Base-by-base conservation (phyloP, 371 early-diverging fungal species). In the Lichtheimia ramosa region DNA sequence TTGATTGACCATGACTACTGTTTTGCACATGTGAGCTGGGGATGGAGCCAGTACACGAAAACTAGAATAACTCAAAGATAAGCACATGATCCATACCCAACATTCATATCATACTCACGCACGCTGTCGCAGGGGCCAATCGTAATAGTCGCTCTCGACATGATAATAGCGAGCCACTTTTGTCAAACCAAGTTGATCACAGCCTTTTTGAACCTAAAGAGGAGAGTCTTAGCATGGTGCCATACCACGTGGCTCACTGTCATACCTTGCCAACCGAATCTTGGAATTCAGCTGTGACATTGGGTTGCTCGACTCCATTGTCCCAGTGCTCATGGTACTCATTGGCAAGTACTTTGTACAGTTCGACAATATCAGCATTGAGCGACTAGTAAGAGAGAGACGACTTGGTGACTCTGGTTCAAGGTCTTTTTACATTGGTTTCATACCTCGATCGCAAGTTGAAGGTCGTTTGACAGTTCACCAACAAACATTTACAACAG, bases 1-100 rank as follows among this genome's bases (percentile, higher is more conserved):
- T n/a, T 40, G 48, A 75, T 94, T 94, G 64, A 91, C 92, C 54
- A 94, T 72, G 1, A 94, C 71, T 3, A 94, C 84, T 6, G 87
- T 84, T 63, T 94, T 94, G 79, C 93, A 92, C 62, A 94, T 70
- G 34, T 93, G 93, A 15, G 74, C 77, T 13, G 73, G 71, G 23
- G 87, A 85, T 3, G 93, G 94, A 3, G 89, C 91, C 5, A 61
- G 16, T 52, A 93, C 70, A 23, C 89, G 71, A 27, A 84, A 77
- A 15, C 82, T 81, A 59, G 34, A 34, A 14, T n/a, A 5, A 25
- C 5, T 10, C 10, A 49, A n/a, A 8, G 6, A 0, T 23, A 4
- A n/a, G n/a, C 20, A 5, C 5, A 18, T 0, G n/a, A 20, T 40
- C 16, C 25, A 23, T 20, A 25, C 8, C 14, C 15, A 14, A 28